Evolutionary conservation across 2,329 filamentous ascomycete genomes (phyloP).

Genomic region (Fusarium longipes): DNA sequence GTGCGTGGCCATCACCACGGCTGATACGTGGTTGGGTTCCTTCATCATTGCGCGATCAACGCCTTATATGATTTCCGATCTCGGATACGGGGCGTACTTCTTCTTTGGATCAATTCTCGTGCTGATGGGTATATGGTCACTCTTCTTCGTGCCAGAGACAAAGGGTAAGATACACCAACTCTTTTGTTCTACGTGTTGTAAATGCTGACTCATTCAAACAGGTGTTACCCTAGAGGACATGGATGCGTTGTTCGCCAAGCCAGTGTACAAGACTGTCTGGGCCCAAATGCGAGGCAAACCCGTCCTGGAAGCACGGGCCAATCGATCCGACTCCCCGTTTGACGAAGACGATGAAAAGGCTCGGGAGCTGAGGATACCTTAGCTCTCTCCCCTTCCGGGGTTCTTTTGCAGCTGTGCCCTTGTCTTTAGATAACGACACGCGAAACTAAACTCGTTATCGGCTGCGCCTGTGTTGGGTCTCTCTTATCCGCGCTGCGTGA

Average conservation of each 20-base stretch:
- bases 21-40: constrained; percentile 54
- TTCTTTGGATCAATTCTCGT: constrained; percentile 62
- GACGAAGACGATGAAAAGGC: constrained; percentile 33
- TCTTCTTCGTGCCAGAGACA: constrained; percentile 64
- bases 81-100: constrained; percentile 64
- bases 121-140: constrained; percentile 58
- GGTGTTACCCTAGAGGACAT: constrained; percentile 61
- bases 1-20: constrained; percentile 51
- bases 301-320: constrained; percentile 29
- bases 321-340: constrained; percentile 39
- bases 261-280: constrained; percentile 51
- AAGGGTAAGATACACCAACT: constrained; percentile 51
- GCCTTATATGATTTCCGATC: constrained; percentile 55
- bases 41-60: constrained; percentile 55
- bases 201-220: constrained; percentile 25
- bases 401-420: constrained; percentile 12
- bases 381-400: neutral
- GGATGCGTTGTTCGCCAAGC: constrained; percentile 51
- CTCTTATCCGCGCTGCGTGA: constrained; percentile 5
- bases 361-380: constrained; percentile 40
- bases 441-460: constrained; percentile 18
- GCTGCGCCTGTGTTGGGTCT: neutral
- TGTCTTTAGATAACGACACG: constrained; percentile 16
- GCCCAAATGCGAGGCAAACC: constrained; percentile 39
- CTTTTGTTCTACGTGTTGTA: neutral